Percentiles rank a stretch among this genome's conserved stretches.
Conservation (phyloP, 2,329 filamentous ascomycete genomes). For the Paracamarosporium sp. region DNA sequence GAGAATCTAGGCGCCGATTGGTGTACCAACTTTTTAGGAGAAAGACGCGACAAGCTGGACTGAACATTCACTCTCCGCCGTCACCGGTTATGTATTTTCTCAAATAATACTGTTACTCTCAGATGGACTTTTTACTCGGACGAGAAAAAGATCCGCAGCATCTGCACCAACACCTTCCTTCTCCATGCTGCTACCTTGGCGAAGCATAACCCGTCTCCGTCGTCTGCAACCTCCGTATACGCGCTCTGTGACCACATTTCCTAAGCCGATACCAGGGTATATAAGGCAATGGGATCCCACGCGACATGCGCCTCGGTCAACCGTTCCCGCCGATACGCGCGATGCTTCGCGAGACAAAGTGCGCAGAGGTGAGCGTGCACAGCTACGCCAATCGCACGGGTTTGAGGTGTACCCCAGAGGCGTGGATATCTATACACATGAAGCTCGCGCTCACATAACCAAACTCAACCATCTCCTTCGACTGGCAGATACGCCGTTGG, state of each 20-base stretch:
- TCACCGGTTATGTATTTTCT: neutral
- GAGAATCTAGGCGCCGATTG: slow-evolving; percentile 4
- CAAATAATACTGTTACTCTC: neutral
- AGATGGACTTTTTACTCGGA: slow-evolving; percentile 8
- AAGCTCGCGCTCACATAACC: neutral
- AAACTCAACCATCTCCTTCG: neutral
- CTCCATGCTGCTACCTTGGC: slow-evolving; percentile 11
- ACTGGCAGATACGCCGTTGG: slow-evolving; percentile 7
- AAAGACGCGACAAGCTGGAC: neutral
- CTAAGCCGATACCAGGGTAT: slow-evolving; percentile 28
- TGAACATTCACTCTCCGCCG: neutral
- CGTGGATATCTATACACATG: neutral
- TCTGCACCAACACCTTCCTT: neutral
- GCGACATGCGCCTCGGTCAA: slow-evolving; percentile 9
- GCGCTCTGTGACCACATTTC: slow-evolving; percentile 33
- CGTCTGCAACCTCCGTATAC: slow-evolving; percentile 13
- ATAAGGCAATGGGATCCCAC: slow-evolving; percentile 36
- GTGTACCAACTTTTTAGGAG: slow-evolving; percentile 4
- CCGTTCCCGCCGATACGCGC: neutral
- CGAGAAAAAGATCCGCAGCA: neutral
- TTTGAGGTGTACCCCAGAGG: neutral
- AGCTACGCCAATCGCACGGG: slow-evolving; percentile 14
- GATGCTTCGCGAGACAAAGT: slow-evolving; percentile 2
- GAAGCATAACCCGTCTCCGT: slow-evolving; percentile 28
- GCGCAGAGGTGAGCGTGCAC: slow-evolving; percentile 14